Conservation (phyloP, 2,329 filamentous ascomycete genomes). For the Curvularia hawaiiensis region DNA sequence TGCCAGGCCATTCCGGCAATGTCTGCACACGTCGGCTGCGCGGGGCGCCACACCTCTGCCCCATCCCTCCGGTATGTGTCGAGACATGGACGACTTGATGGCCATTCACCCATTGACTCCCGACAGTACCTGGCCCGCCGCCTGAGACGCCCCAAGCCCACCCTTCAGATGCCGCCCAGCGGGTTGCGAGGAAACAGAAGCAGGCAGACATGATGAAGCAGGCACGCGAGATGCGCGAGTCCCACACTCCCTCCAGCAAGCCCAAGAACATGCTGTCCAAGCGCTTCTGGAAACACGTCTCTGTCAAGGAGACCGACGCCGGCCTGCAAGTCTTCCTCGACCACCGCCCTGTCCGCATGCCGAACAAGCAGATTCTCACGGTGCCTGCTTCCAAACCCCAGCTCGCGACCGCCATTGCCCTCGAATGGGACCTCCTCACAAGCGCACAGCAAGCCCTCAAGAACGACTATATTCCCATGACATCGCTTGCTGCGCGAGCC, state of each 20-base stretch:
- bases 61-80: conserved; percentile 51
- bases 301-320: conserved; percentile 65
- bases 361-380: conserved; percentile 71
- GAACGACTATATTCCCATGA: conserved; percentile 88
- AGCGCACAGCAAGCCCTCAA: conserved; percentile 83
- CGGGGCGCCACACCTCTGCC: conserved; percentile 61
- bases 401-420: conserved; percentile 81
- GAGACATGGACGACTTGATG: background rate
- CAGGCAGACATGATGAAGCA: conserved; percentile 57
- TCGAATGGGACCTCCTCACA: conserved; percentile 90
- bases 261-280: conserved; percentile 62
- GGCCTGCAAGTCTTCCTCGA: conserved; percentile 76
- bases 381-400: conserved; percentile 77
- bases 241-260: conserved; percentile 45
- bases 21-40: conserved; percentile 50
- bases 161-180: conserved; percentile 54
- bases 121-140: conserved; percentile 60
- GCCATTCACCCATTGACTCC: conserved; percentile 5
- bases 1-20: conserved; percentile 37
- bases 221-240: conserved; percentile 51
- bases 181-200: conserved; percentile 55
- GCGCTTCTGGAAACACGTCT: conserved; percentile 89
- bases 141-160: conserved; percentile 61
- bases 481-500: conserved; percentile 81
- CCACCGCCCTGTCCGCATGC: conserved; percentile 76